Evolutionary conservation across 352 stramenopile species (phyloP).

Genomic region (Thraustochytrium aureum): DNA sequence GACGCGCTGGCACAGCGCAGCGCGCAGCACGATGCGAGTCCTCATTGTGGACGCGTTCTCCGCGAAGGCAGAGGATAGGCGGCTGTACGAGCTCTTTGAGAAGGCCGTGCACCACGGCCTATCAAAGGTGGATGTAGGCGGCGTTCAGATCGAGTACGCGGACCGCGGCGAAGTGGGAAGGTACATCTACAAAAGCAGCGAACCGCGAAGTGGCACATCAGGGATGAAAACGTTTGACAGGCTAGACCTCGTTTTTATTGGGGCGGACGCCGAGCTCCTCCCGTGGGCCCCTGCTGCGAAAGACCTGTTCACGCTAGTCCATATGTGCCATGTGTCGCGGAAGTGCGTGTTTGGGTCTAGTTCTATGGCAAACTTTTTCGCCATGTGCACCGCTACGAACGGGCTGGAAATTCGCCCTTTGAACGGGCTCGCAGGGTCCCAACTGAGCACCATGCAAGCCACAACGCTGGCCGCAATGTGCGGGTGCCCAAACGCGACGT

Average conservation of each 20-base stretch:
- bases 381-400: conserved; percentile 1
- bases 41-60: conserved; percentile 39
- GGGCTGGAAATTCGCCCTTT: conserved; percentile 23
- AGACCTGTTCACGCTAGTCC: conserved; percentile 31
- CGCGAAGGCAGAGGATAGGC: conserved; percentile 19
- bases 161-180: not conserved
- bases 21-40: not conserved
- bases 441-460: not conserved
- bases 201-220: not conserved
- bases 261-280: not conserved
- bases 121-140: not conserved
- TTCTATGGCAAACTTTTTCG: conserved; percentile 21
- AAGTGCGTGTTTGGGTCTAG: conserved; percentile 45
- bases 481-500: not conserved
- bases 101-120: not conserved
- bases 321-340: conserved; percentile 43
- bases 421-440: conserved; percentile 10
- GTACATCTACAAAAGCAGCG: conserved; percentile 14
- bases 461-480: not conserved
- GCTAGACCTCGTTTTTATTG: conserved; percentile 46
- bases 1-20: too few species aligned
- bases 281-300: not conserved
- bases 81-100: conserved; percentile 28
- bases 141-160: not conserved
- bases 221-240: conserved; percentile 42